Conservation (phyloP, 495 filamentous ascomycete species). For the Daldinia concentrica region DNA sequence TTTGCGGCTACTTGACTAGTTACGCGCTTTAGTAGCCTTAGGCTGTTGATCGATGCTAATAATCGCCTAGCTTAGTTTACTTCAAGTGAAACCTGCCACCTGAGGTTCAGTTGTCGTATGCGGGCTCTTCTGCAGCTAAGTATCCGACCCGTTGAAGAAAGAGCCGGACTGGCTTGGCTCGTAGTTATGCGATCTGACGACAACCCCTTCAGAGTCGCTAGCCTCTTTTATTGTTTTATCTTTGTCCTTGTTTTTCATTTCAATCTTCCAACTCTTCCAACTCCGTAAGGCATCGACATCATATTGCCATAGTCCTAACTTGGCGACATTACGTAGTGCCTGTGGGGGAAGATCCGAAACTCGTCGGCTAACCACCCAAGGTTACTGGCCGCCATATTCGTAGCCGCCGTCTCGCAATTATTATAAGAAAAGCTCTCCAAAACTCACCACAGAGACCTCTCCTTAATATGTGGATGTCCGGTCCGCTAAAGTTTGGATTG, state of each 20-base stretch:
- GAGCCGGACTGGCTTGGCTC: constrained; percentile 23
- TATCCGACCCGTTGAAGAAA: constrained; percentile 32
- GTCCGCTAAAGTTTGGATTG: constrained; percentile 2
- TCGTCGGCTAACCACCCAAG: not conserved
- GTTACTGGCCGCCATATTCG: constrained; percentile 1
- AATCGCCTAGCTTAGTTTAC: not conserved
- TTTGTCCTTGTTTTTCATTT: not conserved
- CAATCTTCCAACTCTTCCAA: not conserved
- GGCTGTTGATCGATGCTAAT: not conserved
- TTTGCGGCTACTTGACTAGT: constrained; percentile 4
- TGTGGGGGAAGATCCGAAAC: constrained; percentile 4
- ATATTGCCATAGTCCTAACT: not conserved
- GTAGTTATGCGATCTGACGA: not conserved
- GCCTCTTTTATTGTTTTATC: not conserved
- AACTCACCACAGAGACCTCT: not conserved
- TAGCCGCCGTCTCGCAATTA: not conserved
- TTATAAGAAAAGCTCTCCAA: not conserved
- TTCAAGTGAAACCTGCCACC: constrained; percentile 7
- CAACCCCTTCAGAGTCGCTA: not conserved
- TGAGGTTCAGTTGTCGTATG: constrained; percentile 19
- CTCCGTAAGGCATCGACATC: not conserved
- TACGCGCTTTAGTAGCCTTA: not conserved
- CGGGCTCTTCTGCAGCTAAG: constrained; percentile 34
- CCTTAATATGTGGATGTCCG: constrained; percentile 6
- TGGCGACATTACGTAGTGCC: not conserved